Base-by-base conservation (phyloP, 108 stramenopile genomes). In the Conticribra guillardii region DNA sequence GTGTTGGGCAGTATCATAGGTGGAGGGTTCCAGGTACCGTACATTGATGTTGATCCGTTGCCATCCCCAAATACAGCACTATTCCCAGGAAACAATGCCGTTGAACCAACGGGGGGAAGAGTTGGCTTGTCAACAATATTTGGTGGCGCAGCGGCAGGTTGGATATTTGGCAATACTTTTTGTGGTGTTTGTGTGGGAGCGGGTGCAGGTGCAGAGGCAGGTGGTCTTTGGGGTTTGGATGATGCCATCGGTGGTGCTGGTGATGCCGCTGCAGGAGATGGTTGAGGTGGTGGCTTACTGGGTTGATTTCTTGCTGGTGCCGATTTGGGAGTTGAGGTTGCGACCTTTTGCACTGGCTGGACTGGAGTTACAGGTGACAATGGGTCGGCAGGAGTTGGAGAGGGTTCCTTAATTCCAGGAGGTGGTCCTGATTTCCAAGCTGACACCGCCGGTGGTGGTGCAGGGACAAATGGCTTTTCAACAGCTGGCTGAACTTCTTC, bases 11-110 rank as follows among this genome's bases (percentile, higher is more conserved):
- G 17, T 51, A 65, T 55, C 33, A 60, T 66, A 4, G 64, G 73
- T 23, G 73, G 64, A 3, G 73, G 64, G n/a, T 74, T 74, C 73
- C 73, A 74, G 16, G 63, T 67, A 28, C 58, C 73, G 41, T 74
- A 74, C 2, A 74, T 56, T 16, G 73, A 46, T 1, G 58, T 41
- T 1, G 73, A 66, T 58, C 49, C 58, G 19, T 74, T 27, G 17
- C 64, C 58, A 51, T 74, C 56, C 7, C 73, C 73, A 32, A 74
- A 74, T 11, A 74, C 48, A 54, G 73, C 73, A 60, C 51, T 74
- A 33, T 74, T 74, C 16, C 73, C 73, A 53, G 64, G 58, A 60
- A 74, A 74, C 27, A 74, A 46, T 53, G 64, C 63, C n/a, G 54
- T 69, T 31, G 68, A 9, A 29, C 61, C 61, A 2, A 46, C 45